Percentiles rank a stretch among this genome's conserved stretches.
phyloP scores from a whole-genome alignment of 495 filamentous ascomycete genomes.

The Neurospora pannonica region DNA sequence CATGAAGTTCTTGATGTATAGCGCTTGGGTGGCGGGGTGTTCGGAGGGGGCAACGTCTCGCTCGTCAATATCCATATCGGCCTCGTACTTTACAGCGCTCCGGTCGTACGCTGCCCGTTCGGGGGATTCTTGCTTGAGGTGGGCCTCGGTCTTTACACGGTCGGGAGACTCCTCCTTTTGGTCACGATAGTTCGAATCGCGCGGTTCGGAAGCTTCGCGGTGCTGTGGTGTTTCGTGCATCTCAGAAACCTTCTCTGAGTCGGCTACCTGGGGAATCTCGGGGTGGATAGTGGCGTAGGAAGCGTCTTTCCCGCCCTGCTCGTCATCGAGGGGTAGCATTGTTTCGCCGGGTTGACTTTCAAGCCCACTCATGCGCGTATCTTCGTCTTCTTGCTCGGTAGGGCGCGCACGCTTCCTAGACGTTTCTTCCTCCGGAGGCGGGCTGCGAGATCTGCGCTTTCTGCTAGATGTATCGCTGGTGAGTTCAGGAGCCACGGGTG shows the following conservation, averaged over 20 bases:
- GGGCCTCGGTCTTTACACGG: background rate
- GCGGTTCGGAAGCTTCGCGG: background rate
- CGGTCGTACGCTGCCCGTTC: slow-evolving; percentile 21
- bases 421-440: slow-evolving; percentile 41
- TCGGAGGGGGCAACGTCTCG: slow-evolving; percentile 52
- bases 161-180: background rate
- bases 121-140: background rate
- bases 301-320: background rate
- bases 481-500: slow-evolving; percentile 12
- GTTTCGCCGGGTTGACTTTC: background rate
- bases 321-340: background rate
- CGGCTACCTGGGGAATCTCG: background rate
- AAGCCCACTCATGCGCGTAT: background rate
- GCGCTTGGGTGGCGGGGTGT: slow-evolving; percentile 72
- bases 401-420: slow-evolving; percentile 34
- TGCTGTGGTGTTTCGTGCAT: background rate
- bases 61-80: slow-evolving; percentile 18
- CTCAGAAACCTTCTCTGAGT: background rate
- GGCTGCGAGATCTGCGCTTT: slow-evolving; percentile 64
- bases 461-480: slow-evolving; percentile 58
- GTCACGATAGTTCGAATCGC: background rate
- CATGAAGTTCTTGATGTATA: slow-evolving; percentile 91
- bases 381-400: slow-evolving; percentile 14
- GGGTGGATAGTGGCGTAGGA: slow-evolving; percentile 7
- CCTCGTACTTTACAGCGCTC: background rate